phyloP scores from a whole-genome alignment of 2,329 filamentous ascomycete species.

The Fusarium transvaalense region DNA sequence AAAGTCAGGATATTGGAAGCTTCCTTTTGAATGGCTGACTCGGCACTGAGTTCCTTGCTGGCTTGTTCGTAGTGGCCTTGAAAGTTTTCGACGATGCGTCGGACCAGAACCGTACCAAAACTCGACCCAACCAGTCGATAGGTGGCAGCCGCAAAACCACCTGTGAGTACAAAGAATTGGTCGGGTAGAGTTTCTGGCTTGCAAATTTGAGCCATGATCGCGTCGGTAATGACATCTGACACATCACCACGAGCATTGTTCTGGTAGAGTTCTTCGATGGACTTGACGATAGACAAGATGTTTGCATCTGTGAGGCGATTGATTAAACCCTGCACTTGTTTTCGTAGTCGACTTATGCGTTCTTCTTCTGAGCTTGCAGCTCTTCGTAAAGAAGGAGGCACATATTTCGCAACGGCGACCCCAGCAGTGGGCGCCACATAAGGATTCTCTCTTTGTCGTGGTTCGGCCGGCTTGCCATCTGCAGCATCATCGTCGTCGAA shows the following conservation, averaged over 20 bases:
- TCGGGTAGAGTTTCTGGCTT: constrained; percentile 84
- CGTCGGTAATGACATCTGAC: constrained; percentile 81
- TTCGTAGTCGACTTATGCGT: constrained; percentile 74
- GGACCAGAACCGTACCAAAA: constrained; percentile 88
- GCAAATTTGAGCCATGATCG: constrained; percentile 82
- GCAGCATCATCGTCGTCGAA: constrained; percentile 55
- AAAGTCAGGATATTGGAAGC: constrained; percentile 82
- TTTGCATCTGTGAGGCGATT: constrained; percentile 95
- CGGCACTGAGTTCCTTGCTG: constrained; percentile 57
- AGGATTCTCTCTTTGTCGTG: constrained; percentile 80
- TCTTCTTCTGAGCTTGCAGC: constrained; percentile 74
- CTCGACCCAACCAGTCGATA: constrained; percentile 91
- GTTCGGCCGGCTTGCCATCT: constrained; percentile 53
- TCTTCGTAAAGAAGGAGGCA: constrained; percentile 85
- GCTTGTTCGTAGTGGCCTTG: constrained; percentile 70
- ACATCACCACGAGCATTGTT: constrained; percentile 89
- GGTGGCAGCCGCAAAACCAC: constrained; percentile 87
- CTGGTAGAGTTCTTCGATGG: constrained; percentile 86
- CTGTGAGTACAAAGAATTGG: constrained; percentile 90
- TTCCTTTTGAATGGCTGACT: constrained; percentile 52
- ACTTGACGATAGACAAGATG: constrained; percentile 83
- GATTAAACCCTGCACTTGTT: constrained; percentile 87
- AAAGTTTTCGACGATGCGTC: constrained; percentile 81
- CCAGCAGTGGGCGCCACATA: constrained; percentile 79
- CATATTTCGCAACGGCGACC: constrained; percentile 75